Evolutionary conservation across 2,329 filamentous ascomycete species (phyloP), one percentile per base, ranked within the genome.

Genomic region (Claviceps maximensis): DNA sequence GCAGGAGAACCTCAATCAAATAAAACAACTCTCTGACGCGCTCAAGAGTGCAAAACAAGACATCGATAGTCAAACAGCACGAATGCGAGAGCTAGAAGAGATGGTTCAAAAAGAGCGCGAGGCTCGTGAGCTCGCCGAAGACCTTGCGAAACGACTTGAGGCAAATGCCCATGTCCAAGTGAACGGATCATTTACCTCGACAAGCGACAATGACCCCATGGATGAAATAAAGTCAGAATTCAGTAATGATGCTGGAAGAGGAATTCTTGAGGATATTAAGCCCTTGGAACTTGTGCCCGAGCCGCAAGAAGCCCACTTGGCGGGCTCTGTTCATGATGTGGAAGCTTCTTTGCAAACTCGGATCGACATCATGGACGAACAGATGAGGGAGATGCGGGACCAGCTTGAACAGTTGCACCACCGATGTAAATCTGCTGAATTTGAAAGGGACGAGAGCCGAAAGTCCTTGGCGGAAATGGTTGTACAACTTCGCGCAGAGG

Each of bases 381-480:
- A 95, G 61, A 90, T 96, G 79, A 82, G 81, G 52, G 83, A 84
- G 54, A 81, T 95, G 73, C 87, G 84, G 67, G 76, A 83, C 56
- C 85, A 94, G 65, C 83, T 95, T 64, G 84, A 93, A 52, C 71
- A 76, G 7, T 95, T 87, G 71, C 84, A 84, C 61, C 73, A 79
- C 53, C 82, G 88, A 31, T 89, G 89, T 9, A 86, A 95, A 66
- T 77, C 74, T 54, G 90, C 89, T 3, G 91, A 97, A 65, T 72
- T 78, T 9, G 89, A 95, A 61, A 80, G 84, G 47, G 81, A 84
- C 52, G 75, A 80, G 44, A 81, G 83, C 52, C 82, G 85, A 52
- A 84, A 86, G 66, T 85, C 84, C 1, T 71, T 98, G 46, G 84
- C 86, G 1, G 87, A 95, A 64, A 93, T 97, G 88, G 83, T 96